phyloP scores from a whole-genome alignment of 2,329 filamentous ascomycete species.

The Xylaria sp. region DNA sequence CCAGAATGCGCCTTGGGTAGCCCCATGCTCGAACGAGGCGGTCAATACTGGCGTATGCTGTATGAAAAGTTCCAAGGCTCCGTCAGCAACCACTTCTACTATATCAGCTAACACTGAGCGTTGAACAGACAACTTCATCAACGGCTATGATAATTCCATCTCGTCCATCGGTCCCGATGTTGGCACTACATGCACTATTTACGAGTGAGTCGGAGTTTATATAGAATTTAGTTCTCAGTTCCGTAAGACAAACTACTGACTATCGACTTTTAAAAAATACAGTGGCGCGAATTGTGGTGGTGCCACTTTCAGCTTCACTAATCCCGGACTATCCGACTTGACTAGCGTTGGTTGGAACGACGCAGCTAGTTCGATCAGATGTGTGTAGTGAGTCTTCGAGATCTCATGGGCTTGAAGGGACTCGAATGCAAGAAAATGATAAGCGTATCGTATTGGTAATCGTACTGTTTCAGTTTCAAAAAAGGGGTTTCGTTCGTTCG shows the following conservation, averaged over 20 bases:
- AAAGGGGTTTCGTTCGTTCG: too few species aligned
- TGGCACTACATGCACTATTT: conserved; percentile 2
- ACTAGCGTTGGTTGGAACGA: conserved; percentile 1
- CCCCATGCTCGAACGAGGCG: neutral
- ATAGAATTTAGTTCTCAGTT: too few species aligned
- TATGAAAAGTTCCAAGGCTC: neutral
- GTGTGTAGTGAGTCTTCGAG: neutral
- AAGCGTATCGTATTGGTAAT: neutral
- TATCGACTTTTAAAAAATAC: neutral
- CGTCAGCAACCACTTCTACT: neutral
- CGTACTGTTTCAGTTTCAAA: neutral
- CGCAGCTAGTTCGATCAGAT: neutral
- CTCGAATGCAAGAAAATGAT: neutral
- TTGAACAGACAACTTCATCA: neutral
- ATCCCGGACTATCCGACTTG: neutral
- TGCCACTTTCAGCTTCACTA: neutral
- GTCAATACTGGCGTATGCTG: neutral
- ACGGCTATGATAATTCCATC: neutral
- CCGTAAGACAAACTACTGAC: neutral
- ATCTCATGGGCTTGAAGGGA: neutral
- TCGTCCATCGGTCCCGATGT: neutral
- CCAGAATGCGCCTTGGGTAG: neutral
- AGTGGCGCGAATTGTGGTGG: neutral
- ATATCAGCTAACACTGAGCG: neutral
- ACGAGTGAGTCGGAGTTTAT: neutral